These are phyloP conservation scores for Turritis glabra DNA, from an alignment of 345 rosid genomes.

Conservation along the genomic window DNA sequence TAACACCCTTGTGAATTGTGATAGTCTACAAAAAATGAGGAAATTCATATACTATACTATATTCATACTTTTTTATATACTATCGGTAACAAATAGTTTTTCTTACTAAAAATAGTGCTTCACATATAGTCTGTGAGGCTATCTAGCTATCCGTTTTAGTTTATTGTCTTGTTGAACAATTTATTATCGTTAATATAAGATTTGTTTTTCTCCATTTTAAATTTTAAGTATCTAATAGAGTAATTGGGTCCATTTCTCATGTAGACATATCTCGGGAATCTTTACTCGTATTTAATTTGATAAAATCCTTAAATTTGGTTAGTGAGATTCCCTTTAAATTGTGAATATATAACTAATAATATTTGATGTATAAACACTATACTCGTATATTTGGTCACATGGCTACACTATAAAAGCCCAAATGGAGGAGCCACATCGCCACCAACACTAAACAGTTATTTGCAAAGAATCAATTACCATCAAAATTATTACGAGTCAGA, in stretches of 20 bases:
- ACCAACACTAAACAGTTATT: conserved; percentile 32
- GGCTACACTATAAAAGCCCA: conserved; percentile 29
- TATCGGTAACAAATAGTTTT: too few relatives aligned
- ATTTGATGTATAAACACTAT: conserved; percentile 20
- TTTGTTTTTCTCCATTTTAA: neutral
- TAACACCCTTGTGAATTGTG: neutral
- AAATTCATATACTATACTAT: neutral
- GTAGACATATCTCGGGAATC: conserved; percentile 38
- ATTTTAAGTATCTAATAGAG: neutral
- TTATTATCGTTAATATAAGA: neutral
- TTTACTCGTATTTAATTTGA: conserved; percentile 14
- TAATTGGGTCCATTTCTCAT: conserved; percentile 31
- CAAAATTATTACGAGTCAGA: conserved; percentile 9
- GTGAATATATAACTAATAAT: conserved; percentile 1
- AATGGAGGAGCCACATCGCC: conserved; percentile 38
- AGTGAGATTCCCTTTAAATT: conserved; percentile 14
- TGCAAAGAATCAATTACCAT: too few relatives aligned
- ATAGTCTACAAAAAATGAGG: neutral
- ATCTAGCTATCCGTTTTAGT: neutral
- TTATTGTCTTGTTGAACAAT: neutral
- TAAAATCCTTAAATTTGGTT: conserved; percentile 33
- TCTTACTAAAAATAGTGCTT: too few relatives aligned
- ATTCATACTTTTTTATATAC: too few relatives aligned
- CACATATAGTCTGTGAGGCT: too few relatives aligned
- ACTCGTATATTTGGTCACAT: conserved; percentile 35